Evolutionary conservation across 2,329 filamentous ascomycete species (phyloP).

Genomic region (Parascedosporium putredinis): DNA sequence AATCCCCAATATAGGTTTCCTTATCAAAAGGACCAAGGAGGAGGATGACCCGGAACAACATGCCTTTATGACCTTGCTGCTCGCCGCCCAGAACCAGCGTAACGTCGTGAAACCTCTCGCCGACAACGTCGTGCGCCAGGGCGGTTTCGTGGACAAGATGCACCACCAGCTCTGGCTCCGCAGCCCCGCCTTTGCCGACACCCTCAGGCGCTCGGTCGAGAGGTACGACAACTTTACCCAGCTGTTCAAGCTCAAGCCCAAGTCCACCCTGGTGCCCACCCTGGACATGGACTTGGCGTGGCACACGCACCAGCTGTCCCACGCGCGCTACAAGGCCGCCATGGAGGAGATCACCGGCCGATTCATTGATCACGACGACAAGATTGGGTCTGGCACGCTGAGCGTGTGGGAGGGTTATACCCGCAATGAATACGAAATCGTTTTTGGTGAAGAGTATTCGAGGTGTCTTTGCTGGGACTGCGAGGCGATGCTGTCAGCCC

Average conservation of each 20-base stretch:
- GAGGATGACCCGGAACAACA: background rate
- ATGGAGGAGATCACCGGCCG: conserved; percentile 13
- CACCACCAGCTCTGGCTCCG: conserved; percentile 26
- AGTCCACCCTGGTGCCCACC: conserved; percentile 25
- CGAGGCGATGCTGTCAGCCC: conserved; percentile 19
- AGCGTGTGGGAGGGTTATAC: background rate
- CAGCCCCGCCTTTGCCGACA: conserved; percentile 23
- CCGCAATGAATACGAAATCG: background rate
- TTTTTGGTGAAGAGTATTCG: conserved; percentile 24
- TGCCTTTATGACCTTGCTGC: background rate
- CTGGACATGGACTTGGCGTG: conserved; percentile 32
- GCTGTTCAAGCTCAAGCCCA: conserved; percentile 20
- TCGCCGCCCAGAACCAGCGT: too few species aligned
- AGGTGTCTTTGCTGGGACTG: conserved; percentile 27
- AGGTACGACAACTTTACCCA: conserved; percentile 29
- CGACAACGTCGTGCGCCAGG: conserved; percentile 25
- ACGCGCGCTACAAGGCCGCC: conserved; percentile 16
- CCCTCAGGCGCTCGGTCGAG: conserved; percentile 21
- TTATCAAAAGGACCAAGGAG: background rate
- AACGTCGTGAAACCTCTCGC: background rate
- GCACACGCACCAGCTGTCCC: conserved; percentile 31
- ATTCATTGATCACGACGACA: conserved; percentile 30
- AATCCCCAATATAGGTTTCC: background rate
- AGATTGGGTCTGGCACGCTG: background rate
- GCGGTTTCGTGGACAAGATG: conserved; percentile 30